Conservation (phyloP, 2,329 filamentous ascomycete species). For the Xylogone sp. region DNA sequence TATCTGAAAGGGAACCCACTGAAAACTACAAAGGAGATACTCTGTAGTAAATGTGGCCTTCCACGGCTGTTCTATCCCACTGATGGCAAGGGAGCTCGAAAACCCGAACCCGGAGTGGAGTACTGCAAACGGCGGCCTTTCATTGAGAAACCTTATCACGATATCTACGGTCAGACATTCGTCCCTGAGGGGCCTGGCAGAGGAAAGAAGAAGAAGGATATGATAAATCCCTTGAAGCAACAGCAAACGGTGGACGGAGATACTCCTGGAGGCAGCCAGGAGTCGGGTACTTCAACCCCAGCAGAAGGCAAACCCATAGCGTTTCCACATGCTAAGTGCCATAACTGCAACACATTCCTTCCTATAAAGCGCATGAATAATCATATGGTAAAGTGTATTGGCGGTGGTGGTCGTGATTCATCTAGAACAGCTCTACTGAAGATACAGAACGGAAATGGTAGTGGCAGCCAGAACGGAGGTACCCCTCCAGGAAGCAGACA, state of each 20-base stretch:
- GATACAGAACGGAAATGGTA: conserved; percentile 50
- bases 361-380: conserved; percentile 63
- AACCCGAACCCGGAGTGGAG: conserved; percentile 62
- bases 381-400: conserved; percentile 66
- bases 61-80: conserved; percentile 70
- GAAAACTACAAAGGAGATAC: conserved; percentile 65
- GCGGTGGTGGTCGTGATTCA: conserved; percentile 60
- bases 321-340: conserved; percentile 63
- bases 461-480: conserved; percentile 46
- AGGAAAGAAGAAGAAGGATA: conserved; percentile 79
- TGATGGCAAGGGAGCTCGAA: conserved; percentile 62
- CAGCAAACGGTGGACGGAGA: conserved; percentile 16
- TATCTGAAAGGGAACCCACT: conserved; percentile 69
- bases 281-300: conserved; percentile 37
- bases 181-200: conserved; percentile 69
- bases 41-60: conserved; percentile 71
- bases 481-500: conserved; percentile 62
- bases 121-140: conserved; percentile 80
- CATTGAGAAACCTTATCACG: conserved; percentile 70
- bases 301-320: conserved; percentile 57
- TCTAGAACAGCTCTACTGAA: conserved; percentile 60
- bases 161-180: conserved; percentile 82
- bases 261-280: conserved; percentile 40
- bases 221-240: conserved; percentile 45
- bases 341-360: conserved; percentile 64